Evolutionary conservation across 768 basidiomycete genomes (phyloP), one percentile per base, ranked within the genome.

Genomic region (Leccinum arenicola): DNA sequence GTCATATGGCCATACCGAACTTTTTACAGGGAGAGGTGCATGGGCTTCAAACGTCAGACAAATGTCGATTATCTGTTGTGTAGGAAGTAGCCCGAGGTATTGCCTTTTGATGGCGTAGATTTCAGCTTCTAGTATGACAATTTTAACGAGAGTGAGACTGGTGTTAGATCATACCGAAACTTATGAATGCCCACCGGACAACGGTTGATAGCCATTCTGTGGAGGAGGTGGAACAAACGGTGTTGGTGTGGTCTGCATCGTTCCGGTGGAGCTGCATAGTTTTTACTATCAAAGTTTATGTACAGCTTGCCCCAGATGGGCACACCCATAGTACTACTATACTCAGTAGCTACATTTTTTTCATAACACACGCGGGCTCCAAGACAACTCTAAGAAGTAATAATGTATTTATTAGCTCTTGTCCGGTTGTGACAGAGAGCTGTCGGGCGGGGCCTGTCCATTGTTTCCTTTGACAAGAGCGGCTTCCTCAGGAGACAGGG

Each of bases 31-130:
- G 40, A 80, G 75, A 12, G 88, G 84, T 14, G 85, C 84, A 76
- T 91, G 81, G 9, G 83, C 70, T 65, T 91, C 87, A 66, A 89
- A 85, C 38, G 80, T 79, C 60, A 92, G 78, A 69, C 88, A 91
- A 66, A 92, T 84, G 64, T 91, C 90, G 68, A 92, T 89, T 68
- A 92, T 80, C 74, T 91, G 88, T 49, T 82, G 79, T 21, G 80
- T 83, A 23, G 85, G 80, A 8, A 93, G 78, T 21, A 89, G 78
- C 23, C 80, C 78, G 47, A 93, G 78, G 75, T 92, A 93, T 61
- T 83, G 81, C 63, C 83, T 82, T 71, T 90, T 91, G 74, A 87
- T 83, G 53, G 84, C 78, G 70, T 85, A 80, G 68, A 70, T 70
- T 63, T 77, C 78, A 33, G 66, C 68, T 36, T 85, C 82, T 73